Evolutionary conservation across 108 stramenopile genomes (phyloP), one percentile per base, ranked within the genome.

Genomic region (Cyclotella choctawhatcheeana): DNA sequence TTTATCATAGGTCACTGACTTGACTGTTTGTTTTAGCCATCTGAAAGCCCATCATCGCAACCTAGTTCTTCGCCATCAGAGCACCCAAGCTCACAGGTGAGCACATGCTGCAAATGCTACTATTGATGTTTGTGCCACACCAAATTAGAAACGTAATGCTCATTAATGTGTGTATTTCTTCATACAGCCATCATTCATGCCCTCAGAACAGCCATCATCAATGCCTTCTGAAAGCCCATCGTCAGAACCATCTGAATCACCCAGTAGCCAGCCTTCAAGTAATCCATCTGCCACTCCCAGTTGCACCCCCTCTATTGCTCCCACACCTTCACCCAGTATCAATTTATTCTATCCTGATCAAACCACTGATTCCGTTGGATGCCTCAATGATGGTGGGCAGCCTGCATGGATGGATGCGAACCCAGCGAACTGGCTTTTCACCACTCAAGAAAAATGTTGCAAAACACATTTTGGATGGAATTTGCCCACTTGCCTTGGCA

Each of bases 281-380:
- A n/a, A 4, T 4, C 47, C 47, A 48, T 48, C 47, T 17, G 8
- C 8, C 17, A 48, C 47, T n/a, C 47, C 47, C 4, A 48, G 47
- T n/a, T 48, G 47, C 17, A 48, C 47, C 4, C 47, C 47, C 4
- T 48, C 47, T n/a, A n/a, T 17, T 4, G n/a, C n/a, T 4, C 47
- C 47, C 16, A 48, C 47, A 4, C 47, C 47, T 4, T 8, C 47
- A 4, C 47, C 47, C 8, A 17, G 16, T n/a, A 48, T 48, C 47
- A 48, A 48, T n/a, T n/a, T 48, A 10, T 48, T 48, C 47, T 48
- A 48, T n/a, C 47, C 47, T n/a, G 47, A 48, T n/a, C 47, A 48
- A 48, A 48, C 8, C 47, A n/a, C 17, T 4, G 4, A n/a, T 4
- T 4, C 12, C 16, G 4, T 17, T 10, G 47, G 47, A n/a, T 48